A percentile compares a stretch with the other conserved stretches of the same genome.
Conservation (phyloP, 495 filamentous ascomycete species). For the Talaromyces nanjingensis region DNA sequence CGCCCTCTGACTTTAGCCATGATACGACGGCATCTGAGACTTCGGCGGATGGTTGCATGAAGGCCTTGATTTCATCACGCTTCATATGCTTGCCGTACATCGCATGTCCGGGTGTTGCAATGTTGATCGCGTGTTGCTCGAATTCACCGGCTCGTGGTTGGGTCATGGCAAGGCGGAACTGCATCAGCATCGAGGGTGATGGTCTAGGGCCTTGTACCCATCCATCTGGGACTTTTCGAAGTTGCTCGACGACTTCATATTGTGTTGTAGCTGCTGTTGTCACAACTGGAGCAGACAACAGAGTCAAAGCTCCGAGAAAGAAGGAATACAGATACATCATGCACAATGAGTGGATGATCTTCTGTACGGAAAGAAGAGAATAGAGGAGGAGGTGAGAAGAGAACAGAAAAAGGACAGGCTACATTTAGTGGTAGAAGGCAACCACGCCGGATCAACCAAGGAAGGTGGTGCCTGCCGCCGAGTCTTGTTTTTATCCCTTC, state of each 20-base stretch:
- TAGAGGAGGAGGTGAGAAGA: not conserved
- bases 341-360: not conserved
- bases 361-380: not conserved
- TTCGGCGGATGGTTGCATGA: slow-evolving; percentile 41
- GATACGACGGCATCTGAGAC: slow-evolving; percentile 32
- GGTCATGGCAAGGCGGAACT: slow-evolving; percentile 47
- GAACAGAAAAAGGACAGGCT: not conserved
- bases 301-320: not conserved
- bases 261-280: not conserved
- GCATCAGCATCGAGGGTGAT: slow-evolving; percentile 27
- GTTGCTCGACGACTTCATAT: slow-evolving; percentile 38
- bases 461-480: not conserved
- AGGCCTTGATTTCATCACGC: slow-evolving; percentile 43
- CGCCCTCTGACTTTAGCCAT: slow-evolving; percentile 45
- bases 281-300: not conserved
- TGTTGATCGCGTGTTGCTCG: slow-evolving; percentile 52
- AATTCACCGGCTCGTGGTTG: slow-evolving; percentile 47
- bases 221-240: slow-evolving; percentile 33
- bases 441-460: not conserved
- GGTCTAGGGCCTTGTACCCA: slow-evolving; percentile 38
- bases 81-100: slow-evolving; percentile 60
- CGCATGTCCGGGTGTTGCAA: slow-evolving; percentile 55
- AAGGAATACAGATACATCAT: slow-evolving; percentile 5
- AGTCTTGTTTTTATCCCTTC: not conserved
- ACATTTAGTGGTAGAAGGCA: not conserved